Evolutionary conservation across 495 filamentous ascomycete species (phyloP), one percentile per base, ranked within the genome.

Genomic region (Hypoxylon fuscum): DNA sequence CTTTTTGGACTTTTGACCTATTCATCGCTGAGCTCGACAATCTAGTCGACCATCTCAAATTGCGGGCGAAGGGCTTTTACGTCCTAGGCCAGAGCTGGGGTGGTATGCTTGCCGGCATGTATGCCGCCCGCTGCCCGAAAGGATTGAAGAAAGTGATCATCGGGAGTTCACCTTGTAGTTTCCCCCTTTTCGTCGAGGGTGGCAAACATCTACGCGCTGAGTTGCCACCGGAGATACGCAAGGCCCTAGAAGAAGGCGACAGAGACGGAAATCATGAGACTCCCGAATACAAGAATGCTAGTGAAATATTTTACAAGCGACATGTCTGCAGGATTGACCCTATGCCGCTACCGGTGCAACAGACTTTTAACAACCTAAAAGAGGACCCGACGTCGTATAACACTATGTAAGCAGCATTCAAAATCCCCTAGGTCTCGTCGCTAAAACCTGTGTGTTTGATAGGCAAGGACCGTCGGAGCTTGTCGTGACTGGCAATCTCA

Each of bases 11-110:
- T n/a, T n/a, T n/a, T n/a, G n/a, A n/a, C n/a, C n/a, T n/a, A n/a
- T n/a, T 85, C 49, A 80, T 83, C 5, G 73, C 80, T 1, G 83
- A 87, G 64, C 77, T 85, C 5, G 76, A 82, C 32, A 83, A 83
- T 57, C 64, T 87, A 22, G 51, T 83, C 17, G 57, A 69, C 14
- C 58, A 76, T 25, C 64, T 85, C 2, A 69, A 66, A 1, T 72
- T 85, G 38, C 64, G 68, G 10, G 25, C 47, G 9, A 52, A 65
- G 0, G 64, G 72, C 3, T 85, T 79, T 66, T 72, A 78, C 53
- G 12, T 84, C 2, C 48, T 9, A n/a, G n/a, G n/a, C n/a, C n/a
- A n/a, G n/a, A n/a, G n/a, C n/a, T n/a, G n/a, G n/a, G n/a, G n/a
- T n/a, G 57, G 57, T 20, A 61, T 61, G 57, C 35, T 61, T 1